Evolutionary conservation across 805 yeast species (phyloP).

Genomic region (Candida coleopterorum): DNA sequence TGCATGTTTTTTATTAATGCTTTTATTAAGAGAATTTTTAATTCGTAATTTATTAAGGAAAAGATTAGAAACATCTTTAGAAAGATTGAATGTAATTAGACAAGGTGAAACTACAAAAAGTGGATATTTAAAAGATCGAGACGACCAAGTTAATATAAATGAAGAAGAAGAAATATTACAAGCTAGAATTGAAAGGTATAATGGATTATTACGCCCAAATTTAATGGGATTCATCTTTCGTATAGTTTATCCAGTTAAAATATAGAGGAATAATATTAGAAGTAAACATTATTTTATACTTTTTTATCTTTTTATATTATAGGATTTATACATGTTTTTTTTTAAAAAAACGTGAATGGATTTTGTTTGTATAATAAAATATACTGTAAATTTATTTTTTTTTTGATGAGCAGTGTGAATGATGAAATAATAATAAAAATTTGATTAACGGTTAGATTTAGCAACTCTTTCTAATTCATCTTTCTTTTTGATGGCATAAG

Average conservation of each 20-base stretch:
- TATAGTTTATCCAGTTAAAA: constrained; percentile 19
- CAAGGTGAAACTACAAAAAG: constrained; percentile 5
- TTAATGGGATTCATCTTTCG: constrained; percentile 12
- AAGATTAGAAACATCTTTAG: constrained; percentile 9
- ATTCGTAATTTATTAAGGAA: constrained; percentile 36
- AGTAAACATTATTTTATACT: not conserved
- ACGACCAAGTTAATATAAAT: constrained; percentile 6
- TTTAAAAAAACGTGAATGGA: constrained; percentile 7
- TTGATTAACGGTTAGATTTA: constrained; percentile 96
- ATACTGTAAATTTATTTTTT: no score
- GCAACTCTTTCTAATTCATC: constrained; percentile 99
- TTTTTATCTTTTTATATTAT: constrained; percentile 6
- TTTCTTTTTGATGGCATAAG: constrained; percentile 99
- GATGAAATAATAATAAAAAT: constrained; percentile 6
- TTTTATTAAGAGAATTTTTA: constrained; percentile 49
- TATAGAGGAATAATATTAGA: constrained; percentile 7
- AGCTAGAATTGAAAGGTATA: constrained; percentile 17
- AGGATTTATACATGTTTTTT: constrained; percentile 4
- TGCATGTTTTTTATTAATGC: constrained; percentile 36
- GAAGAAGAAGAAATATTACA: constrained; percentile 14
- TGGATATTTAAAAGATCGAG: constrained; percentile 10
- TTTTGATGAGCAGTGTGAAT: constrained; percentile 3
- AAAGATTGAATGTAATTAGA: constrained; percentile 3
- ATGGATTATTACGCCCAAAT: constrained; percentile 10
- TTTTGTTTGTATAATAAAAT: constrained; percentile 6